phyloP scores from a whole-genome alignment of 176 grass and related monocot genomes.

The Triticum timopheevii region DNA sequence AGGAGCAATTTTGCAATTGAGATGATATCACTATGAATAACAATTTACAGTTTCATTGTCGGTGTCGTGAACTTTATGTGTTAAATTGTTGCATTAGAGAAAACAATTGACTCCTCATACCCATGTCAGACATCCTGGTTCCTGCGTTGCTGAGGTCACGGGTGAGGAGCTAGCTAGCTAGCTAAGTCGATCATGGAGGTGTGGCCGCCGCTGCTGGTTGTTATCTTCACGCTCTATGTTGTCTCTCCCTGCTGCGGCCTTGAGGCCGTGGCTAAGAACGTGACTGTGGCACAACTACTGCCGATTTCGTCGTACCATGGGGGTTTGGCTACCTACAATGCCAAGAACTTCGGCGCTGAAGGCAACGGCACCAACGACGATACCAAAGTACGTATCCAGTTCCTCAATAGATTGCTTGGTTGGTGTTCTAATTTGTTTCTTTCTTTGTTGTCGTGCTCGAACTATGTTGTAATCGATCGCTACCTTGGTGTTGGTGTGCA shows the following conservation, averaged over 20 bases:
- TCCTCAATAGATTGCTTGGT: not conserved
- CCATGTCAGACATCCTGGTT: not conserved
- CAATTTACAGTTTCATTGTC: not conserved
- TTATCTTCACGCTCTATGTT: not conserved
- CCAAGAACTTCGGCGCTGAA: constrained; percentile 42
- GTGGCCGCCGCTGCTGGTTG: not conserved
- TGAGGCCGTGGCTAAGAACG: not conserved
- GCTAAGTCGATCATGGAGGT: constrained; percentile 23
- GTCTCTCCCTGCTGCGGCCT: not conserved
- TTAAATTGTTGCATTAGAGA: not conserved
- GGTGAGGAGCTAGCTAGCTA: not conserved
- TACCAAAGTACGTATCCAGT: constrained; percentile 25
- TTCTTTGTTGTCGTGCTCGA: not conserved
- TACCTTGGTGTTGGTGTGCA: not conserved
- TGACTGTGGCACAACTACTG: not conserved
- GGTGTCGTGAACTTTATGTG: not conserved
- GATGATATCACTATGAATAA: too few relatives aligned
- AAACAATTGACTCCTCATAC: not conserved
- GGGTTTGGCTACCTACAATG: constrained; percentile 18
- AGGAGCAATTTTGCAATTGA: too few relatives aligned
- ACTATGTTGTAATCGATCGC: not conserved
- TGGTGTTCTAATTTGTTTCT: not conserved
- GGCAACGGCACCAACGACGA: constrained; percentile 47
- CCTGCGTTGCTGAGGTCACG: not conserved
- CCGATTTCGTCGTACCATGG: not conserved